A percentile compares a stretch with the other conserved stretches of the same genome.
Conservation (phyloP, 768 basidiomycete species). For the Serendipita vermifera region DNA sequence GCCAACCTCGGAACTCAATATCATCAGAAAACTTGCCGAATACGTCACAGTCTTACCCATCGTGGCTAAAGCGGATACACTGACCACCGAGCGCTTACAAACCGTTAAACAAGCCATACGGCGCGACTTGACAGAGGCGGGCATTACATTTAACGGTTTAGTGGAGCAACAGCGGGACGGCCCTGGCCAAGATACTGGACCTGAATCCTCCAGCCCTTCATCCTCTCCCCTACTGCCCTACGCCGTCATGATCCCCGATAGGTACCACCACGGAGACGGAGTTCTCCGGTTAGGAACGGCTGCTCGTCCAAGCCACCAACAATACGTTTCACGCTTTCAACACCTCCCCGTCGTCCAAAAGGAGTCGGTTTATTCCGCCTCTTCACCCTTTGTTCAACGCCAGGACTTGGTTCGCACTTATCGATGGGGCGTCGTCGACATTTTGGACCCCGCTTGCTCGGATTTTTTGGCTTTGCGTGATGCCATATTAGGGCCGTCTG, state of each 20-base stretch:
- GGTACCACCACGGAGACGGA: constrained; percentile 74
- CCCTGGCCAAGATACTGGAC: neutral
- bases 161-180: neutral
- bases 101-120: neutral
- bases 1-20: neutral
- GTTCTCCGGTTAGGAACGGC: constrained; percentile 23
- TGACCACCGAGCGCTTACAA: neutral
- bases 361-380: neutral
- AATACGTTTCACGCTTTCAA: neutral
- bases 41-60: neutral
- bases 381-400: neutral
- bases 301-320: neutral
- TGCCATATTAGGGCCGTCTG: constrained; percentile 16
- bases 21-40: neutral
- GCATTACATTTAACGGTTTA: neutral
- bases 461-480: constrained; percentile 19
- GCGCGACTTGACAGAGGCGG: neutral
- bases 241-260: constrained; percentile 71
- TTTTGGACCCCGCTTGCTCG: constrained; percentile 17
- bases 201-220: neutral
- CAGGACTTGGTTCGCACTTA: constrained; percentile 12
- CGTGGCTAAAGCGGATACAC: neutral
- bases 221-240: constrained; percentile 41
- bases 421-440: constrained; percentile 19
- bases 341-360: neutral